Evolutionary conservation across 2,329 filamentous ascomycete species (phyloP), one percentile per base, ranked within the genome.

Genomic region (Paraphaeosphaeria minitans): DNA sequence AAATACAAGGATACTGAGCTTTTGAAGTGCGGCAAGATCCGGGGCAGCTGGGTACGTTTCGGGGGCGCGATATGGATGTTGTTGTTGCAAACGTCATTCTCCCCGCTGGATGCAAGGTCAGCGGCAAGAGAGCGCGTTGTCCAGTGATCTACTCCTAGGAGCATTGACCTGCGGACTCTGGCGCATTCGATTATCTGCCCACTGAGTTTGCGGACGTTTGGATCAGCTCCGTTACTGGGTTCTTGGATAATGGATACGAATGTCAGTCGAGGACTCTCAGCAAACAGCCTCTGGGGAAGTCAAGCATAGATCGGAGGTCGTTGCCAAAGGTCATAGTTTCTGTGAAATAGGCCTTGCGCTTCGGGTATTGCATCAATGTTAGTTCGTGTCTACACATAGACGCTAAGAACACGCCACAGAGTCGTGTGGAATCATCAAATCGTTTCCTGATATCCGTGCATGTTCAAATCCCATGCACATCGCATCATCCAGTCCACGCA

Each of bases 11-110:
- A 78, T 29, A 75, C 69, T 0, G 65, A 71, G 7, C 58, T 58
- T 4, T 53, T 77, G 2, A 77, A 76, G 56, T 61, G 75, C 50
- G 51, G 77, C 63, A 78, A 78, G 61, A 77, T 78, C 16, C 74
- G 73, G 22, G 77, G 76, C 56, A 58, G 71, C 60, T 78, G 29
- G 76, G 73, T 66, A 59, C 68, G 1, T 78, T 75, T 47, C 77
- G 74, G 75, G 67, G 67, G 51, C 70, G 73, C 52, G 69, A 77
- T 41, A 67, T 73, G 66, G 70, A 75, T 59, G 68, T 78, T n/a
- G 68, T 78, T n/a, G 75, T 75, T 27, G 75, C 76, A 7, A 77
- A 74, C 35, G 61, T 78, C 2, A 58, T 75, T 4, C 65, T 78
- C 0, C 75, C 76, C 22, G 58, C 64, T 55, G 75, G 75, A 14